Percentiles rank a stretch among this genome's conserved stretches.
Conservation (phyloP, 257 asterid species). For the Asclepias syriaca region DNA sequence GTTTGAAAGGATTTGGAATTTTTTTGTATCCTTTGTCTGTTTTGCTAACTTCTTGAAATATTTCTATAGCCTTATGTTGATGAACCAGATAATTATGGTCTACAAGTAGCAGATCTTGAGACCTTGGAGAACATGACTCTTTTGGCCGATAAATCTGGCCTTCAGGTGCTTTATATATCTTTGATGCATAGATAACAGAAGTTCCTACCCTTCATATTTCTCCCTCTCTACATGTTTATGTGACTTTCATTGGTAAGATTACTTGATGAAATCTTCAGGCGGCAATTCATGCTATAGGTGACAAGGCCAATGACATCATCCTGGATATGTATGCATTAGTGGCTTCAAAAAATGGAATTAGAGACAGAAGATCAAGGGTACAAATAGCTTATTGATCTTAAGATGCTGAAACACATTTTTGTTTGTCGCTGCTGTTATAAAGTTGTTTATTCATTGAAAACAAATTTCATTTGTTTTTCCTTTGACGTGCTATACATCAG, state of each 20-base stretch:
- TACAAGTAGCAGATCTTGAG: conserved; percentile 61
- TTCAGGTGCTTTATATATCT: conserved; percentile 59
- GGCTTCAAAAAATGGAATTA: conserved; percentile 53
- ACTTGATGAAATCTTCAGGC: conserved; percentile 42
- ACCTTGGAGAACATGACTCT: conserved; percentile 56
- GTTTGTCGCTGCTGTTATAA: background rate
- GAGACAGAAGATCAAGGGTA: conserved; percentile 87
- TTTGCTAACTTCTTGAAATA: conserved; percentile 7
- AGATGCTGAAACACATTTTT: conserved; percentile 9
- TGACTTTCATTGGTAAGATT: background rate
- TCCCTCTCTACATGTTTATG: background rate
- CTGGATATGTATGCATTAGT: conserved; percentile 76
- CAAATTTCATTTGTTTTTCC: conserved; percentile 18
- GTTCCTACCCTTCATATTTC: background rate
- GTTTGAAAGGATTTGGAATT: background rate
- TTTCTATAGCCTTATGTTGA: conserved; percentile 68
- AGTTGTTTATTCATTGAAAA: background rate
- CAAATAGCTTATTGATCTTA: conserved; percentile 14
- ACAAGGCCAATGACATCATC: conserved; percentile 75
- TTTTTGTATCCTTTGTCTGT: conserved; percentile 2
- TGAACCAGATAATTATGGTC: conserved; percentile 71
- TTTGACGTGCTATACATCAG: conserved; percentile 36
- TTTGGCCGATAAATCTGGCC: conserved; percentile 72
- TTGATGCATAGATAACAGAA: background rate
- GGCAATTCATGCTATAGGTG: conserved; percentile 96